Conservation (phyloP, 2,329 filamentous ascomycete genomes). For the Aspergillus fumigatus region DNA sequence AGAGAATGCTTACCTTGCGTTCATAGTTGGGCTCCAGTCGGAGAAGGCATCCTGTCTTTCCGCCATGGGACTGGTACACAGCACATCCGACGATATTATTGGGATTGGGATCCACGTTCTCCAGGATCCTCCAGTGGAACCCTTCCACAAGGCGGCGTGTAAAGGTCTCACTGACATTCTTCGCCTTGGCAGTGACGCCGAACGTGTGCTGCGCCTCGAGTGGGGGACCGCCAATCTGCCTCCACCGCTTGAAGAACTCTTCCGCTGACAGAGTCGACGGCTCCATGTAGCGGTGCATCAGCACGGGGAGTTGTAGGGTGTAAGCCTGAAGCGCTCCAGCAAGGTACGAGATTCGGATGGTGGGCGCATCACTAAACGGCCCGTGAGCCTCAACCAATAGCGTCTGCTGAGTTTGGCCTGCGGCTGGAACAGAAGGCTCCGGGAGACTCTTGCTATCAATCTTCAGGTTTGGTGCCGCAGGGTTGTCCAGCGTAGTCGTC, state of each 20-base stretch:
- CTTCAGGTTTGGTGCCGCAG: conserved; percentile 60
- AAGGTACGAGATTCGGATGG: conserved; percentile 89
- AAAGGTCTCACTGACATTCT: conserved; percentile 65
- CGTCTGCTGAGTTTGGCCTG: conserved; percentile 82
- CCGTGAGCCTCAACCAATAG: conserved; percentile 87
- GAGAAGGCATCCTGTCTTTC: conserved; percentile 92
- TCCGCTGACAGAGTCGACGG: conserved; percentile 78
- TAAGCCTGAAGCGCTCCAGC: conserved; percentile 89
- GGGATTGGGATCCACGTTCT: conserved; percentile 81
- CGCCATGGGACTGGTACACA: conserved; percentile 71
- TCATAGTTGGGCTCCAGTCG: conserved; percentile 90
- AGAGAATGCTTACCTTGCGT: conserved; percentile 62
- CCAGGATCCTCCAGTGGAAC: conserved; percentile 83
- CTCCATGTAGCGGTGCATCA: conserved; percentile 96
- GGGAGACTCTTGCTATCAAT: conserved; percentile 86
- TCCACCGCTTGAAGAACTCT: conserved; percentile 99
- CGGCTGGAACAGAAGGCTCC: conserved; percentile 70
- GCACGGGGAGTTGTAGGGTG: conserved; percentile 82
- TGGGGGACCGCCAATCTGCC: conserved; percentile 87
- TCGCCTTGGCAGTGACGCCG: conserved; percentile 56
- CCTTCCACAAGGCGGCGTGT: conserved; percentile 71
- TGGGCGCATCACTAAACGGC: conserved; percentile 76
- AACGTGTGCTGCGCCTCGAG: conserved; percentile 89
- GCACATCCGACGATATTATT: conserved; percentile 89
- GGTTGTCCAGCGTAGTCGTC: conserved; percentile 85